A percentile compares a stretch with the other conserved stretches of the same genome.
Conservation (phyloP, 2,329 filamentous ascomycete species). For the Neurospora sp. region DNA sequence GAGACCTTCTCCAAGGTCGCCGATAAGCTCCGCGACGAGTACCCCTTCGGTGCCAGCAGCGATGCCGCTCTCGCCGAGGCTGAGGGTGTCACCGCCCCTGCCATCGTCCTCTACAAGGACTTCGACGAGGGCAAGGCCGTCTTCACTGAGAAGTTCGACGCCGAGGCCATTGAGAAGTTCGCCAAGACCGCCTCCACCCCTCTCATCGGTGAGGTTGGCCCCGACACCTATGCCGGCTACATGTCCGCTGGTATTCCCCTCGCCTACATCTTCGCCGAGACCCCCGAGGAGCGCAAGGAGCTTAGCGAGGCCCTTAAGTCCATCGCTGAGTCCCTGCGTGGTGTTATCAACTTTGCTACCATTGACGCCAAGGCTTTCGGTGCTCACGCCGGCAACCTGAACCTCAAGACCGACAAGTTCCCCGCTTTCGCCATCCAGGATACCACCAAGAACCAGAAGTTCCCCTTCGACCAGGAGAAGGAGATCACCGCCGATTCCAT, state of each 20-base stretch:
- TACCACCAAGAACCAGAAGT: conserved; percentile 91
- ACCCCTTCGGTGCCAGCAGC: conserved; percentile 81
- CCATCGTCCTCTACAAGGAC: conserved; percentile 89
- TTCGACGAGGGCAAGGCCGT: conserved; percentile 94
- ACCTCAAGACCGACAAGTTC: conserved; percentile 92
- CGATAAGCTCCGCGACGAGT: conserved; percentile 74
- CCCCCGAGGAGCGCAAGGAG: conserved; percentile 73
- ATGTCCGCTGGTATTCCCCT: conserved; percentile 88
- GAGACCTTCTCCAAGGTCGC: conserved; percentile 69
- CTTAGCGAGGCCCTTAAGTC: conserved; percentile 71
- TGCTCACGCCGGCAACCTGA: conserved; percentile 91
- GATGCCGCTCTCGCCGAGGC: conserved; percentile 79
- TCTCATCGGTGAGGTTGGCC: conserved; percentile 89
- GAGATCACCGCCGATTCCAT: conserved; percentile 65
- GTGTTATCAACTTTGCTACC: conserved; percentile 93
- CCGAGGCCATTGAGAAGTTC: conserved; percentile 71
- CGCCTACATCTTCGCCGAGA: conserved; percentile 96
- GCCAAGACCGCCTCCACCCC: conserved; percentile 78
- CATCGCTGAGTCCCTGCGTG: conserved; percentile 84
- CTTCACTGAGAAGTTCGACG: conserved; percentile 73
- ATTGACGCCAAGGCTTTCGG: conserved; percentile 93
- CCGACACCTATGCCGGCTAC: conserved; percentile 92
- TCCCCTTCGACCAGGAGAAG: conserved; percentile 78
- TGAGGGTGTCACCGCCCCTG: conserved; percentile 79
- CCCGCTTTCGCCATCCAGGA: conserved; percentile 97